Base-by-base conservation (phyloP, 768 basidiomycete genomes). In the Kwoniella bestiolae region DNA sequence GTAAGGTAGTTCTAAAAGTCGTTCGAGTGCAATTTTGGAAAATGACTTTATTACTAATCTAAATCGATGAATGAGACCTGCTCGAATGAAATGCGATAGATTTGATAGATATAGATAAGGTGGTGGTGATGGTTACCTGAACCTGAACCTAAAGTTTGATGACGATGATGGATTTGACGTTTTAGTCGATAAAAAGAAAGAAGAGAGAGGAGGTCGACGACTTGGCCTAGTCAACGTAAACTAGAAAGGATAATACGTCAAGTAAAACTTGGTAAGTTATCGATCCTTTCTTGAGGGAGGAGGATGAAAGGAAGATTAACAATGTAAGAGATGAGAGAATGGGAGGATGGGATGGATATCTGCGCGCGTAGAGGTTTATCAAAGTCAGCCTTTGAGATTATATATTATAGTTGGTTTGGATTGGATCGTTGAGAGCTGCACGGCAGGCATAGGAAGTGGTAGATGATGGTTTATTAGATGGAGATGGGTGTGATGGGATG, bases 261-360 rank as follows among this genome's bases (percentile, higher is more conserved):
- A 3, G n/a, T 55, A 28, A 35, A 55, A 16, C 32, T 55, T 55
- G 52, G 32, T 55, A 35, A 55, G 52, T 55, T 16, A 57, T 31
- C 8, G 60, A 61, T 53, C 60, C 60, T 61, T 61, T 61, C 35
- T 50, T 50, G 28, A 61, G 25, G n/a, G 29, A 41, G 58, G 46
- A 49, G 28, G 58, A 60, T 32, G 46, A 60, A 49, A 60, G 58
- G 45, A 60, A 53, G 46, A 46, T 32, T 31, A 21, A 31, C 58
- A 32, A 29, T 49, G 58, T 34, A 50, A 49, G 46, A 34, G 23
- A 29, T 25, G 56, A 46, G 52, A 53, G 50, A 8, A 25, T 50
- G 50, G 38, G 45, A 11, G 34, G 56, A 41, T 18, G 25, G 23
- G 32, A 58, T 45, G 56, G 58, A 49, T 41, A 60, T 60, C 58